Conservation (phyloP, 257 asterid genomes). For the Gardenia jasminoides region DNA sequence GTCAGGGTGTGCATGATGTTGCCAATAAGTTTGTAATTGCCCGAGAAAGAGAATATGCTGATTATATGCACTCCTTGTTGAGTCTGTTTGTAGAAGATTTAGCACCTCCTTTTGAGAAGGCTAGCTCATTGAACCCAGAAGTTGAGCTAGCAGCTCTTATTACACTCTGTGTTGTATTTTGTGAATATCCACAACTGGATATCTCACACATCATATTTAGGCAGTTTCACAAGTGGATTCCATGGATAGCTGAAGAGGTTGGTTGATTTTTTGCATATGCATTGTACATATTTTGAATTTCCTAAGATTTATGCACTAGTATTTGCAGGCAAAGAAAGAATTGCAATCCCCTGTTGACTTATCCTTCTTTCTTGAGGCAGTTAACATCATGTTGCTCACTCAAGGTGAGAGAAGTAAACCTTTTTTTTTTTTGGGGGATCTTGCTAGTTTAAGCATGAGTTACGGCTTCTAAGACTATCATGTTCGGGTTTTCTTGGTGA, state of each 20-base stretch:
- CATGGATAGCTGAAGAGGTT: constrained; percentile 87
- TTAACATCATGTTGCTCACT: constrained; percentile 56
- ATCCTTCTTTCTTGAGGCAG: constrained; percentile 72
- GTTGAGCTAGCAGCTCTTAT: constrained; percentile 65
- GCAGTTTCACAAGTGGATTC: constrained; percentile 68
- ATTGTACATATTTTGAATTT: not conserved
- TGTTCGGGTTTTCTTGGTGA: not conserved
- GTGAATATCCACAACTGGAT: constrained; percentile 54
- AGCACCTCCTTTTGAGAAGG: constrained; percentile 57
- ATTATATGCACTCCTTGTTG: constrained; percentile 49
- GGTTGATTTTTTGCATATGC: constrained; percentile 10
- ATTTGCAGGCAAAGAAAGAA: constrained; percentile 59
- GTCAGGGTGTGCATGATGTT: constrained; percentile 32
- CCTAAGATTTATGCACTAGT: constrained; percentile 17
- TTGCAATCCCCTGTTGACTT: constrained; percentile 44
- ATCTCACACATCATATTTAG: constrained; percentile 51
- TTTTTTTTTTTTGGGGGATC: constrained; percentile 1
- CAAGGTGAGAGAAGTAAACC: constrained; percentile 45
- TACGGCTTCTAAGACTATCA: not conserved
- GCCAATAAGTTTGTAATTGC: constrained; percentile 28
- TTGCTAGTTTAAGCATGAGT: not conserved
- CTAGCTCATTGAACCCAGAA: constrained; percentile 47
- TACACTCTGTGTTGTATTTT: constrained; percentile 68
- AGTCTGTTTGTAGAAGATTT: constrained; percentile 59
- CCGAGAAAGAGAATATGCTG: constrained; percentile 63